These are phyloP conservation scores for Stemphylium vesicarium DNA, from an alignment of 2,329 filamentous ascomycete genomes.

Conservation along the genomic window DNA sequence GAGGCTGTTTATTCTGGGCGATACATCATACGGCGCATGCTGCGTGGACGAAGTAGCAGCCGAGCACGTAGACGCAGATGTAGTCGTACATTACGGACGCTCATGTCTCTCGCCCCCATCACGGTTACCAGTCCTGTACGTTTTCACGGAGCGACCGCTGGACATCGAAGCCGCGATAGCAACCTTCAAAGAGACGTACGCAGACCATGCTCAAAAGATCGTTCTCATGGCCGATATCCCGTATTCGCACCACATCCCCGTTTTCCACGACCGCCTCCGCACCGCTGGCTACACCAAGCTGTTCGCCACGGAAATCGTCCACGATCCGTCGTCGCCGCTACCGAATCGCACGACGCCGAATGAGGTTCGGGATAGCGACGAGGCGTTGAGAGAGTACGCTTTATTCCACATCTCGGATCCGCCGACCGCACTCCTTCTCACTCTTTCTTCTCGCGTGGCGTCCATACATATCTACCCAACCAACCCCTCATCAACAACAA, in stretches of 20 bases:
- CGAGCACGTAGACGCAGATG: constrained; percentile 88
- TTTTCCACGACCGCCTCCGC: constrained; percentile 62
- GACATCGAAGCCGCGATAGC: constrained; percentile 64
- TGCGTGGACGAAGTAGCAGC: constrained; percentile 97
- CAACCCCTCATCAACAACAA: constrained; percentile 30
- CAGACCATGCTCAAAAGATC: constrained; percentile 66
- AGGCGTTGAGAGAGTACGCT: constrained; percentile 68
- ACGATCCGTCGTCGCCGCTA: constrained; percentile 78
- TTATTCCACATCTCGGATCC: constrained; percentile 87
- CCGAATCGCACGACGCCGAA: constrained; percentile 79
- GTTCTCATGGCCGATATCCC: constrained; percentile 90
- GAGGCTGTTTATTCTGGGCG: constrained; percentile 82
- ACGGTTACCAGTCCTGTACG: constrained; percentile 83
- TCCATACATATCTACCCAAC: constrained; percentile 80
- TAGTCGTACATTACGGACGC: constrained; percentile 92
- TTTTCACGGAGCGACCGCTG: constrained; percentile 80
- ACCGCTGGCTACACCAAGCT: constrained; percentile 72
- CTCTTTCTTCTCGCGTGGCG: constrained; percentile 80
- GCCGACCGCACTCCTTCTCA: constrained; percentile 81
- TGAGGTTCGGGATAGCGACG: constrained; percentile 53
- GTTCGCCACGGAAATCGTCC: constrained; percentile 73
- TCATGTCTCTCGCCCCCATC: constrained; percentile 91
- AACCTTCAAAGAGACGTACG: constrained; percentile 73
- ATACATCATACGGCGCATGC: constrained; percentile 96
- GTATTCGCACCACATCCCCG: constrained; percentile 75